Conservation (phyloP, 768 basidiomycete species). For the Russula ochroleuca region DNA sequence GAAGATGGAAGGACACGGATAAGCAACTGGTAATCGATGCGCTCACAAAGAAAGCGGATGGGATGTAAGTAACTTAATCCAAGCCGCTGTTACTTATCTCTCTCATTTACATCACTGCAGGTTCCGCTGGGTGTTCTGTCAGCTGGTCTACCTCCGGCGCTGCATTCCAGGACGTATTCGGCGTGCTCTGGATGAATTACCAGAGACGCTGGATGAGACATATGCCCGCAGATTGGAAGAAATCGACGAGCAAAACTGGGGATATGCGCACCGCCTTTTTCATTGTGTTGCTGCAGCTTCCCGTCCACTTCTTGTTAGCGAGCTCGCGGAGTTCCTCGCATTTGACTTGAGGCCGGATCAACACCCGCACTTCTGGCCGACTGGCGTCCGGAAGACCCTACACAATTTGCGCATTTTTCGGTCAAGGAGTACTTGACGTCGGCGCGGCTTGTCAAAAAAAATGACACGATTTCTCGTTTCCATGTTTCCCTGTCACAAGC, state of each 20-base stretch:
- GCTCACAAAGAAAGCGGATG: slow-evolving; percentile 1
- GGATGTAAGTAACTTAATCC: not conserved
- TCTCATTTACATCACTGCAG: not conserved
- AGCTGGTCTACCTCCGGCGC: not conserved
- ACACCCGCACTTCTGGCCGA: too few species aligned
- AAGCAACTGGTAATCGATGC: not conserved
- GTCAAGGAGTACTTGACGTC: too few species aligned
- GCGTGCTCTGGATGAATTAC: not conserved
- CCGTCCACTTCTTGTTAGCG: slow-evolving; percentile 1
- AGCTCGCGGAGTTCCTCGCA: slow-evolving; percentile 14
- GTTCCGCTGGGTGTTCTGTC: slow-evolving; percentile 14
- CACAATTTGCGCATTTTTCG: too few species aligned
- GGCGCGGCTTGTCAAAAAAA: too few species aligned
- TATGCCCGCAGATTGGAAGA: not conserved
- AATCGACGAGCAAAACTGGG: not conserved
- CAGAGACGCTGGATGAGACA: slow-evolving; percentile 1
- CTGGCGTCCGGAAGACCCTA: too few species aligned
- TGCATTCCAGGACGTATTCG: not conserved
- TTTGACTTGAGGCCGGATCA: too few species aligned
- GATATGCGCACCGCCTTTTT: slow-evolving; percentile 4
- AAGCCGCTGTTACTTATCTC: too few species aligned
- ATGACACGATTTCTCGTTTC: too few species aligned
- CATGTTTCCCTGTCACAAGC: too few species aligned
- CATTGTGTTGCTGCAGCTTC: slow-evolving; percentile 2
- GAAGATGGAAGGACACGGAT: not conserved